A percentile compares a stretch with the other conserved stretches of the same genome.
These are phyloP conservation scores for Lepidopterella palustris DNA, from an alignment of 495 filamentous ascomycete genomes.

Conservation along the genomic window DNA sequence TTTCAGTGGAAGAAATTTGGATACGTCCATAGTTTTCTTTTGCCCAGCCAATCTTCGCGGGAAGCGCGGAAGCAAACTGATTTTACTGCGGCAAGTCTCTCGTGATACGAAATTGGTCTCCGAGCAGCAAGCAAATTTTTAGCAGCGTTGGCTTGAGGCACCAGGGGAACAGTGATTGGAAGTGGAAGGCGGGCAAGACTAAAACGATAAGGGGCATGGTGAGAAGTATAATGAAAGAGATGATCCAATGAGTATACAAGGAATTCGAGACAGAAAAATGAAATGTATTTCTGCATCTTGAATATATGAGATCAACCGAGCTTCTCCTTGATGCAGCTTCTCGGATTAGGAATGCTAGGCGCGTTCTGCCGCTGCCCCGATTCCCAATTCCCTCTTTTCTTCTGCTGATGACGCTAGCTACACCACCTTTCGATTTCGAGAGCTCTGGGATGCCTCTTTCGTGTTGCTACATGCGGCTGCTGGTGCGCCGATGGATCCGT, in stretches of 20 bases:
- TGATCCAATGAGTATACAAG: background rate
- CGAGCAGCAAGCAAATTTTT: no score
- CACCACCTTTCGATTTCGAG: background rate
- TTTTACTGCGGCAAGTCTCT: no score
- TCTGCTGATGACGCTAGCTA: background rate
- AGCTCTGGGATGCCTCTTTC: background rate
- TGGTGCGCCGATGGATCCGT: background rate
- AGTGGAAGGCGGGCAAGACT: background rate
- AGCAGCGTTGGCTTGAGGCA: no score
- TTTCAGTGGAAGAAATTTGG: no score
- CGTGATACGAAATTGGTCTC: no score
- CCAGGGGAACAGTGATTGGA: no score
- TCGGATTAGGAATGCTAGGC: background rate
- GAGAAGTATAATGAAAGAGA: background rate
- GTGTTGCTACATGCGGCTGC: background rate
- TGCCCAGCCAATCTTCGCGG: no score
- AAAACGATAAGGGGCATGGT: background rate
- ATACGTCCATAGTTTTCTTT: no score
- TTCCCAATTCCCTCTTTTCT: background rate
- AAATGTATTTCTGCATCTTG: background rate
- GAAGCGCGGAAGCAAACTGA: no score
- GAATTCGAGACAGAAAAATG: background rate
- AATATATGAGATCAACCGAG: background rate
- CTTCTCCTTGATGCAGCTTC: background rate
- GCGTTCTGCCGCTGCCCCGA: background rate